These are phyloP conservation scores for Tuber calosporum DNA, from an alignment of 495 filamentous ascomycete genomes.

Conservation along the genomic window DNA sequence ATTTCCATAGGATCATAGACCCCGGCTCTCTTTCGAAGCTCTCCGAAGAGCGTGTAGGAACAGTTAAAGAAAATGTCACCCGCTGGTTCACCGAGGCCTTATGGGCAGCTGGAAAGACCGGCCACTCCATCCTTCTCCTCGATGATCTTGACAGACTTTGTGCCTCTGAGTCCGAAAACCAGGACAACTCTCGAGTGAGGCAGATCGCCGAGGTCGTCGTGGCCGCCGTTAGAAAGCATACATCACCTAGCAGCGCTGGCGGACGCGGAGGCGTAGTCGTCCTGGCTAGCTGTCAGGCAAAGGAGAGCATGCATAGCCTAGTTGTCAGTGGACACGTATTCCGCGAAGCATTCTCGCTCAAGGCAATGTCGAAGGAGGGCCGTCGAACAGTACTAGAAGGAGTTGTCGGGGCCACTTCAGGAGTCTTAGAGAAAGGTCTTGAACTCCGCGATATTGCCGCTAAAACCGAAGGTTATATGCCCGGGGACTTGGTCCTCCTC, in stretches of 20 bases:
- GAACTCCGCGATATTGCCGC: slow-evolving; percentile 90
- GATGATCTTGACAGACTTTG: slow-evolving; percentile 92
- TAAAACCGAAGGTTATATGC: slow-evolving; percentile 95
- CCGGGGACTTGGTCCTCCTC: slow-evolving; percentile 79
- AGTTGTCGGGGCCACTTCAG: slow-evolving; percentile 45
- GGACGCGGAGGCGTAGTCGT: slow-evolving; percentile 70
- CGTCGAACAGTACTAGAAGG: slow-evolving; percentile 73
- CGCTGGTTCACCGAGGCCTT: slow-evolving; percentile 77
- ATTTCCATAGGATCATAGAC: slow-evolving; percentile 38
- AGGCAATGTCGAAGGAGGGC: slow-evolving; percentile 88
- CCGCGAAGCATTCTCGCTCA: slow-evolving; percentile 72
- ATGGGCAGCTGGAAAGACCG: slow-evolving; percentile 81
- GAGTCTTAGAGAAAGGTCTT: slow-evolving; percentile 54
- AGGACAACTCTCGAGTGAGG: slow-evolving; percentile 81
- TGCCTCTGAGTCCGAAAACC: slow-evolving; percentile 84
- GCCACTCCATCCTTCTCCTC: slow-evolving; percentile 71
- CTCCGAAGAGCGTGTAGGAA: slow-evolving; percentile 79
- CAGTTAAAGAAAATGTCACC: slow-evolving; percentile 79
- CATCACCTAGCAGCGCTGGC: slow-evolving; percentile 46
- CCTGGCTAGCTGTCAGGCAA: slow-evolving; percentile 80
- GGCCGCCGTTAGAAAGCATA: slow-evolving; percentile 73
- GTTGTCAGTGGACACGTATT: slow-evolving; percentile 74
- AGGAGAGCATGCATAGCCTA: slow-evolving; percentile 76
- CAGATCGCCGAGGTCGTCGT: slow-evolving; percentile 88
- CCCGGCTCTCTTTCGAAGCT: slow-evolving; percentile 44